Conservation (phyloP, 352 stramenopile species). For the Phytophthora aleatoria region DNA sequence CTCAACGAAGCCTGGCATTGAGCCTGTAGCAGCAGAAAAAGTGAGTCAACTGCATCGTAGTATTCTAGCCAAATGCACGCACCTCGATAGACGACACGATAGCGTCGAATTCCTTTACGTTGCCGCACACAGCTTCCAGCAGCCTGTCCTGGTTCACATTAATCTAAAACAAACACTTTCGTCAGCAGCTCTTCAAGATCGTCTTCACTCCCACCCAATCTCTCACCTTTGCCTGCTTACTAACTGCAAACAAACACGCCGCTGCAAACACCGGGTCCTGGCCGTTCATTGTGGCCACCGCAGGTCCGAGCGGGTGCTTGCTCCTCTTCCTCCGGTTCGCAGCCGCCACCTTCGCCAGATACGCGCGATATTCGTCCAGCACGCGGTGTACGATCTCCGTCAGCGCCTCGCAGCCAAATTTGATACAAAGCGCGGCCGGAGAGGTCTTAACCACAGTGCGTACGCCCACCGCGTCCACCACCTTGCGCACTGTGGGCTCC, state of each 20-base stretch:
- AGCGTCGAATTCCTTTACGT: slow-evolving; percentile 61
- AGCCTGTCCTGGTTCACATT: slow-evolving; percentile 64
- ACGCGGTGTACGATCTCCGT: slow-evolving; percentile 66
- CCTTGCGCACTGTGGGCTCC: slow-evolving; percentile 55
- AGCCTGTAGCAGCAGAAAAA: slow-evolving; percentile 21
- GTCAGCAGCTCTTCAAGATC: slow-evolving; percentile 18
- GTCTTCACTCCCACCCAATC: neutral
- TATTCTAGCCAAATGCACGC: neutral
- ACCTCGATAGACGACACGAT: slow-evolving; percentile 78
- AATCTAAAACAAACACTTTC: slow-evolving; percentile 35
- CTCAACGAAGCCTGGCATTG: slow-evolving; percentile 53
- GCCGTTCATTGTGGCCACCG: slow-evolving; percentile 35
- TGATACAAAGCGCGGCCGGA: slow-evolving; percentile 66
- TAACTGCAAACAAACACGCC: slow-evolving; percentile 69
- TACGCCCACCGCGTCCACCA: slow-evolving; percentile 56
- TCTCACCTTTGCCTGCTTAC: slow-evolving; percentile 64
- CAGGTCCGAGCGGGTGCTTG: slow-evolving; percentile 27
- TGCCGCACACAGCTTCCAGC: slow-evolving; percentile 63
- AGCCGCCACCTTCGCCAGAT: slow-evolving; percentile 23
- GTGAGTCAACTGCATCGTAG: neutral
- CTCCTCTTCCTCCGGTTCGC: slow-evolving; percentile 23
- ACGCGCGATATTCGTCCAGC: slow-evolving; percentile 52
- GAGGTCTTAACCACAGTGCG: slow-evolving; percentile 52
- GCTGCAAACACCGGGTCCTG: slow-evolving; percentile 62
- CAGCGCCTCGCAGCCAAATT: slow-evolving; percentile 71